Base-by-base conservation (phyloP, 257 asterid genomes). In the Plantago major region DNA sequence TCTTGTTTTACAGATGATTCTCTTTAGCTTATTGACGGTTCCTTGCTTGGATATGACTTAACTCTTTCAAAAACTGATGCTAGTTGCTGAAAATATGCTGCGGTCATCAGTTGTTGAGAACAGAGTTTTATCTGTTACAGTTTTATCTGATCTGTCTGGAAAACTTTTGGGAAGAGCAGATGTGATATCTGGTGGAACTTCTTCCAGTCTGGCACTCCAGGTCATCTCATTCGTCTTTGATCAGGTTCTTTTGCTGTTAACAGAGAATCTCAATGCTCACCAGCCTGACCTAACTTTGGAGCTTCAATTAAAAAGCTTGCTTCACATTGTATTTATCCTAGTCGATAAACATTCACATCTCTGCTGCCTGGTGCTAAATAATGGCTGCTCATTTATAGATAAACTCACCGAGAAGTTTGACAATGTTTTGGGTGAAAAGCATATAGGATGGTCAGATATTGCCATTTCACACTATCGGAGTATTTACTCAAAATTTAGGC, bases 251-350 rank as follows among this genome's bases (percentile, higher is more conserved):
- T 64, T 54, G 58, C 73, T 74, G 42, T 52, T 77, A 69, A 76
- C 78, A 70, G 55, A 61, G 33, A 70, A 70, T 51, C 52, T 55
- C 15, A 68, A 58, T 52, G 42, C 53, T 71, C 68, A 57, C 74
- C 75, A 69, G 66, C 55, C 74, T 66, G 76, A 72, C 55, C 67
- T 55, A 60, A 63, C 73, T 63, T 63, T 46, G 51, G 75, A 79
- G 66, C 84, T 68, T 47, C 95, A 83, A 79, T 71, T 84, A 54
- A 82, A 74, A 71, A 66, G 80, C 72, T 78, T 83, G 78, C 80
- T 92, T 59, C 44, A 62, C 66, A 67, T 69, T 71, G 67, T 89
- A 68, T 67, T 67, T 67, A 52, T 65, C 72, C 66, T 81, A 76
- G 88, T 80, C 70, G 84, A 72, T 62, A 81, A 72, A 38, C 83